phyloP scores from a whole-genome alignment of 2,329 filamentous ascomycete species.

The Calonectria montana region DNA sequence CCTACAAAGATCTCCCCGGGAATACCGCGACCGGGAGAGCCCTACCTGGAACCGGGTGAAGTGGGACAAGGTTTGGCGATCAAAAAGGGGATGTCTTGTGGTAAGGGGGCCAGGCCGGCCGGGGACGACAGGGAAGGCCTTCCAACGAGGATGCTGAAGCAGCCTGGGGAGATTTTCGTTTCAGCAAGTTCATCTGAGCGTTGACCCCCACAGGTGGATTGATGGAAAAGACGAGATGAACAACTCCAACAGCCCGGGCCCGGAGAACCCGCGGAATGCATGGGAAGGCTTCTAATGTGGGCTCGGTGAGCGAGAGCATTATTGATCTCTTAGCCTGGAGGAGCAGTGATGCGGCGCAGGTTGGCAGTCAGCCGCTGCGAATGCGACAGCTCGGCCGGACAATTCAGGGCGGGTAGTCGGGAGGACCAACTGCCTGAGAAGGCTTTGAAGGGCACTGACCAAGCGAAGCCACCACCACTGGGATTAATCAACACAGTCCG shows the following conservation, averaged over 20 bases:
- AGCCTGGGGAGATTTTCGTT: neutral
- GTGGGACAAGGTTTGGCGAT: slow-evolving; percentile 12
- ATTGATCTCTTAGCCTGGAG: neutral
- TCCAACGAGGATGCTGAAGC: neutral
- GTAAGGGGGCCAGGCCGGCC: neutral
- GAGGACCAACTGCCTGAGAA: neutral
- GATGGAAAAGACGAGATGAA: neutral
- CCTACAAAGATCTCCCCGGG: slow-evolving; percentile 34
- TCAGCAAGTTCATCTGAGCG: neutral
- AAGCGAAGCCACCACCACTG: neutral
- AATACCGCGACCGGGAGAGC: slow-evolving; percentile 41
- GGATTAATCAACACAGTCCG: neutral
- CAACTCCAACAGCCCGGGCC: neutral
- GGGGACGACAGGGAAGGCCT: neutral
- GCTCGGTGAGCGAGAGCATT: slow-evolving; percentile 19
- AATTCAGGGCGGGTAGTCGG: slow-evolving; percentile 31
- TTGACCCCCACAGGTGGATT: neutral
- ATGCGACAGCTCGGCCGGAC: slow-evolving; percentile 21
- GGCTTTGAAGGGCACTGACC: slow-evolving; percentile 8
- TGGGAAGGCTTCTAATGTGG: slow-evolving; percentile 24
- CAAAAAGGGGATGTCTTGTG: neutral
- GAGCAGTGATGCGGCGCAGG: neutral
- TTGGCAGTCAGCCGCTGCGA: neutral
- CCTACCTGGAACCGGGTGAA: slow-evolving; percentile 17
- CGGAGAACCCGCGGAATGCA: slow-evolving; percentile 31